Conservation (phyloP, 208 protist species). For the Trypanosoma cruzi region DNA sequence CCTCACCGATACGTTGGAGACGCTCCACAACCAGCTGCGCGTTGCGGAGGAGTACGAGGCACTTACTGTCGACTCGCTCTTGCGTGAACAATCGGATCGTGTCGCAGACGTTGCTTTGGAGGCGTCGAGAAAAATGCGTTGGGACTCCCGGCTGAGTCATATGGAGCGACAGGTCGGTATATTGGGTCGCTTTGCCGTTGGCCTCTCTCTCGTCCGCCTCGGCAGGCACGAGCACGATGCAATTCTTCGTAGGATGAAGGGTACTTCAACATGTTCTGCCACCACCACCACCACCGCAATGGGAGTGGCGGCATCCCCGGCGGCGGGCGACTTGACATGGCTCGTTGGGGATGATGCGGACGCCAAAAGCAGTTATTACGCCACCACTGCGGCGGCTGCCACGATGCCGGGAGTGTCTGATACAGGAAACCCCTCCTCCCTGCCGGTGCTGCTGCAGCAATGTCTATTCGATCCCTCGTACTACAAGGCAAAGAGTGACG, state of each 20-base stretch:
- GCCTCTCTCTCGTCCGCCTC: constrained; percentile 10
- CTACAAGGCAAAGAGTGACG: constrained; percentile 1
- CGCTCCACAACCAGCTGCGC: constrained; percentile 14
- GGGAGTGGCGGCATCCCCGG: not conserved
- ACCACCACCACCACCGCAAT: not conserved
- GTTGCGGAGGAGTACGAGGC: constrained; percentile 9
- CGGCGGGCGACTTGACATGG: constrained; percentile 14
- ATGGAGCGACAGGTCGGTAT: constrained; percentile 24
- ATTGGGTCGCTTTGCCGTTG: constrained; percentile 26
- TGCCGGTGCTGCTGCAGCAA: constrained; percentile 4
- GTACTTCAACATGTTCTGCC: not conserved
- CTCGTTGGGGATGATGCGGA: constrained; percentile 9
- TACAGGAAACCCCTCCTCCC: not conserved
- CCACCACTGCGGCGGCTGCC: not conserved
- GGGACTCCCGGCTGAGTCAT: not conserved
- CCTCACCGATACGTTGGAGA: constrained; percentile 4
- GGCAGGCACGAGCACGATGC: constrained; percentile 13
- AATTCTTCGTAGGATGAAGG: constrained; percentile 13
- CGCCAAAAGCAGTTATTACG: not conserved
- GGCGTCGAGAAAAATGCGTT: not conserved
- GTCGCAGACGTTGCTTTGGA: not conserved
- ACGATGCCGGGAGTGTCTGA: not conserved
- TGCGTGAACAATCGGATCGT: not conserved
- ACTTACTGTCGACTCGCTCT: not conserved
- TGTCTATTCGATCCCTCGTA: constrained; percentile 11